A percentile compares a stretch with the other conserved stretches of the same genome.
Evolutionary conservation across 305 asterid genomes (phyloP).

Genomic region (Striga hermonthica): DNA sequence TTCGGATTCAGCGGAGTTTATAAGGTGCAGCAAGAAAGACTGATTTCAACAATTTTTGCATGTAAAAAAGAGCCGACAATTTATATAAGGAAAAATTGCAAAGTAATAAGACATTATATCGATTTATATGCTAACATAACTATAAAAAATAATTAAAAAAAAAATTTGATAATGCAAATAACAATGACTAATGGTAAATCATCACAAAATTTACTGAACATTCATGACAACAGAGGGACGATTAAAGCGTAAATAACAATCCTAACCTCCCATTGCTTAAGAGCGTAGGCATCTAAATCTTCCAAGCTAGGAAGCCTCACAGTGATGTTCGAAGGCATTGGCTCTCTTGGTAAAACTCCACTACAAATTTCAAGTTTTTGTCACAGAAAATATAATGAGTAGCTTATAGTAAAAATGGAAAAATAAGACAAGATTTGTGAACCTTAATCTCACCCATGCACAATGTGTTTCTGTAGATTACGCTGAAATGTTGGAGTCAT

Average conservation of each 20-base stretch:
- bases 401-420: constrained; percentile 15
- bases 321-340: constrained; percentile 76
- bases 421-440: constrained; percentile 10
- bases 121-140: constrained; percentile 23
- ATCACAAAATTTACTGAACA: constrained; percentile 14
- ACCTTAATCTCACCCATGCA: constrained; percentile 63
- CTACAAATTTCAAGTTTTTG: constrained; percentile 46
- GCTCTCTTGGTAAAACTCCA: constrained; percentile 93
- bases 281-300: constrained; percentile 85
- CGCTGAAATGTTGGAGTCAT: constrained; percentile 72
- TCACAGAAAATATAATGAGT: not conserved
- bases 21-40: constrained; percentile 92
- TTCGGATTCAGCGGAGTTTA: constrained; percentile 81
- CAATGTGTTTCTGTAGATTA: constrained; percentile 80
- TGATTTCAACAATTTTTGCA: constrained; percentile 53
- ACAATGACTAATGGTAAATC: constrained; percentile 18
- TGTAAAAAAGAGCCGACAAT: constrained; percentile 44
- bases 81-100: constrained; percentile 31
- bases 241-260: constrained; percentile 21
- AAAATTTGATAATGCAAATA: not conserved
- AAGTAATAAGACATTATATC: constrained; percentile 31
- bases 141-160: not conserved
- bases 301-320: constrained; percentile 86
- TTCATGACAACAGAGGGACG: constrained; percentile 26
- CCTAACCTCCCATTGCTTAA: constrained; percentile 93